Percentiles rank a stretch among this genome's conserved stretches.
These are phyloP conservation scores for Neurospora intermedia DNA, from an alignment of 495 filamentous ascomycete species.

Conservation along the genomic window DNA sequence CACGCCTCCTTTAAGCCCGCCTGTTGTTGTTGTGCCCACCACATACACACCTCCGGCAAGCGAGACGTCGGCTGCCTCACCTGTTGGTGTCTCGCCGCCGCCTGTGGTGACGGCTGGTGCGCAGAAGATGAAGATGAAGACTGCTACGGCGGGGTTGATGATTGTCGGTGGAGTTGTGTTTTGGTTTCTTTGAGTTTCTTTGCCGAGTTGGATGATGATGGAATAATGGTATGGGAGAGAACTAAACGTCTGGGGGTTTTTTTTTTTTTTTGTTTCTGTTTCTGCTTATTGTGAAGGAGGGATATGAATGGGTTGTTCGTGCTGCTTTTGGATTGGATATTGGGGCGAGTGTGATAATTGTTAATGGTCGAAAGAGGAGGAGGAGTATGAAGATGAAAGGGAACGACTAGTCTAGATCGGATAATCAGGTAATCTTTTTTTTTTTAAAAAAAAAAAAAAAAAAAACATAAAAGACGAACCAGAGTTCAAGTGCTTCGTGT, in stretches of 20 bases:
- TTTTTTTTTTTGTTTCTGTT: not conserved
- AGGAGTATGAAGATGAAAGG: not conserved
- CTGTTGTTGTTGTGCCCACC: not conserved
- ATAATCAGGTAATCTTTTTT: not conserved
- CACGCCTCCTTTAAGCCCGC: not conserved
- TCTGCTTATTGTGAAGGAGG: not conserved
- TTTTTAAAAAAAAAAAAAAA: too few species aligned
- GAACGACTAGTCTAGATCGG: not conserved
- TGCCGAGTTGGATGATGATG: not conserved
- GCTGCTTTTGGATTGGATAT: not conserved
- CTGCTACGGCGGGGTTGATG: conserved; percentile 7
- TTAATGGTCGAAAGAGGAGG: not conserved
- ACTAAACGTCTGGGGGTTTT: not conserved
- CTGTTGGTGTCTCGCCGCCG: not conserved
- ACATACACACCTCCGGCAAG: not conserved
- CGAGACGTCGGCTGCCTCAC: not conserved
- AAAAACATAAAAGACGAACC: too few species aligned
- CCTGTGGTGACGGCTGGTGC: not conserved
- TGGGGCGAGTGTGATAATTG: not conserved
- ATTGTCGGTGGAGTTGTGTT: conserved; percentile 6
- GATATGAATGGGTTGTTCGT: not conserved
- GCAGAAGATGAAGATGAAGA: not conserved
- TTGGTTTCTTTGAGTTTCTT: conserved; percentile 2
- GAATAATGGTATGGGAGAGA: not conserved
- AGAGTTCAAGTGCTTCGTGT: too few species aligned